A percentile compares a stretch with the other conserved stretches of the same genome.
These are phyloP conservation scores for Aspergillus pseudoterreus DNA, from an alignment of 2,329 filamentous ascomycete species.

Conservation along the genomic window DNA sequence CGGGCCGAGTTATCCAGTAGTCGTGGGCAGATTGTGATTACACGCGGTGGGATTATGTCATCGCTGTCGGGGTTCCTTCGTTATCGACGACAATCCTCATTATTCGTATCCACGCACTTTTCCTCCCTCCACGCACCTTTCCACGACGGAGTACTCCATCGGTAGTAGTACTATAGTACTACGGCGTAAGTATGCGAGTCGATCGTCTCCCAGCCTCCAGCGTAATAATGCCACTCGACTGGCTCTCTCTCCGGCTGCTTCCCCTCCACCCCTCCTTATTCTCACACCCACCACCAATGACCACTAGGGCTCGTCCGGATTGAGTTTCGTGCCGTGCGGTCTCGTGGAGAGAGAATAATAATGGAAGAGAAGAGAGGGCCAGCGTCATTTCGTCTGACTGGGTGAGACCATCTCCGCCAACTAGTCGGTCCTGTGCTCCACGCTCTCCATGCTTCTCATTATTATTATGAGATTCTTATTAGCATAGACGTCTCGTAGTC, in stretches of 20 bases:
- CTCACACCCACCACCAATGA: constrained; percentile 7
- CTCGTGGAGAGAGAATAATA: constrained; percentile 10
- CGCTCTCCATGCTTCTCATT: not conserved
- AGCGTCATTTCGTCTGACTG: constrained; percentile 19
- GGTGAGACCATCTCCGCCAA: constrained; percentile 12
- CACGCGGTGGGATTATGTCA: no score
- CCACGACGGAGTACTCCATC: no score
- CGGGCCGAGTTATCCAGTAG: no score
- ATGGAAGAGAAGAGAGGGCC: not conserved
- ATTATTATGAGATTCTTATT: constrained; percentile 3
- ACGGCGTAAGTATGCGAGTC: constrained; percentile 1
- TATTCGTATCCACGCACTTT: not conserved
- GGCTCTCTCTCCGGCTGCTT: not conserved
- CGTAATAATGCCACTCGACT: constrained; percentile 2
- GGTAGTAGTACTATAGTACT: no score
- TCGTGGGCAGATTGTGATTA: no score
- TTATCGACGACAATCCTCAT: not conserved
- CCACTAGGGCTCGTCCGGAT: constrained; percentile 12
- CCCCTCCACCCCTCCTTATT: constrained; percentile 11
- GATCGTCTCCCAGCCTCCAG: constrained; percentile 4
- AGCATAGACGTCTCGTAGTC: not conserved
- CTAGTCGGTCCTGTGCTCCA: constrained; percentile 6
- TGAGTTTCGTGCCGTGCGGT: constrained; percentile 18
- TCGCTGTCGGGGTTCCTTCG: no score
- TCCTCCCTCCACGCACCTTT: not conserved